Evolutionary conservation across 495 filamentous ascomycete genomes (phyloP), one percentile per base, ranked within the genome.

Genomic region (Penicillium ucsense): DNA sequence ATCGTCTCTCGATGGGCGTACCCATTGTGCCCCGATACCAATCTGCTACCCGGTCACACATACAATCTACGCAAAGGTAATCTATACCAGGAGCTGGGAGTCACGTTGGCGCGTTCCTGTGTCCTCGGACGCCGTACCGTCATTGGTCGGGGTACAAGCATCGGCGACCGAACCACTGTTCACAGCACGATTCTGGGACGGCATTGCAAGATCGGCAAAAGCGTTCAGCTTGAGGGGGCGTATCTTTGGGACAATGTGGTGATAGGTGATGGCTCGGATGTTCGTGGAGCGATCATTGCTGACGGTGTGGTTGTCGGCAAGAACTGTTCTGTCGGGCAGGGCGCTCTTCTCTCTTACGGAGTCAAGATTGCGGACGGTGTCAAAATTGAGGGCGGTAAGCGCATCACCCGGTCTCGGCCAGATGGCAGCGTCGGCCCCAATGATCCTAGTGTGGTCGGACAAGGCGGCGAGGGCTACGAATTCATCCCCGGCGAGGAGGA

Each of bases 21-120:
- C 52, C 92, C 94, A n/a, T 73, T 95, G 29, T 86, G 84, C 51
- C 94, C 92, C 3, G 90, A 95, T 50, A 91, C 79, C 55, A 97
- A 97, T 61, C 62, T 95, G 30, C 61, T 89, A 4, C 72, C 77
- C 2, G 85, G 79, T 6, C 88, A 94, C 54, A 80, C 75, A 10
- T 99, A 89, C 63, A 78, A 75, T 45, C 69, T 83, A 39, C 66
- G 75, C 45, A 79, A 78, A 54, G 79, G 80, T 6, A 78, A 76
- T 41, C 62, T 85, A 30, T 89, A 87, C 65, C 81, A 80, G 50
- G 86, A 84, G 59, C 75, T 84, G 42, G 78, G 78, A 6, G 82
- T 89, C 4, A 77, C 78, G 35, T 64, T 89, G 28, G 88, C 87
- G 41, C 80, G 85, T 47, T 84, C 81, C 5, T 84, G 84, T 40